These are phyloP conservation scores for Anaeromyces robustus DNA, from an alignment of 192 early-diverging fungal genomes.

Conservation along the genomic window DNA sequence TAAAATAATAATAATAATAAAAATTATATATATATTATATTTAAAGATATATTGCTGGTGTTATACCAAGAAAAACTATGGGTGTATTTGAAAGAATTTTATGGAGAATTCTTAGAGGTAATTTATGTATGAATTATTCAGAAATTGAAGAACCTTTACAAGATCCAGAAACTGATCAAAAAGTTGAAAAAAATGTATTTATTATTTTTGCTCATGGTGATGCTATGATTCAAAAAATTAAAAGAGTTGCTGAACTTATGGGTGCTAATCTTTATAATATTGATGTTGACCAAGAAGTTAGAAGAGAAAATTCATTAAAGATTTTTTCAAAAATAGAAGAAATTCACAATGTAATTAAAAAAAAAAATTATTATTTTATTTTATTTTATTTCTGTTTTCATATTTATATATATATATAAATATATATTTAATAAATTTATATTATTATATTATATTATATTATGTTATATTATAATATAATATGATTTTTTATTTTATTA, in stretches of 20 bases:
- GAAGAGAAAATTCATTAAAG: constrained; percentile 64
- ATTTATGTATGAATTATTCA: constrained; percentile 87
- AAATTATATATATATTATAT: not conserved
- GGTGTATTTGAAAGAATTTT: constrained; percentile 88
- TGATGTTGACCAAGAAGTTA: constrained; percentile 65
- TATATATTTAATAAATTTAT: too few species aligned
- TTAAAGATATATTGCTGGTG: constrained; percentile 69
- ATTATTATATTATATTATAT: too few species aligned
- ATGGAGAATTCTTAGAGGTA: constrained; percentile 92
- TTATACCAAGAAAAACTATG: constrained; percentile 69
- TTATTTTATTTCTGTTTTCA: too few species aligned
- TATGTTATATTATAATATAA: too few species aligned
- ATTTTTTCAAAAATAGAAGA: constrained; percentile 79
- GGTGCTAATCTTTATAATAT: constrained; percentile 90
- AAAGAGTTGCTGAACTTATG: constrained; percentile 84
- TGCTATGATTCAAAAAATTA: constrained; percentile 75
- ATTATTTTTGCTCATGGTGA: constrained; percentile 96
- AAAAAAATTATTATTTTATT: too few species aligned
- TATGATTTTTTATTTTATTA: too few species aligned
- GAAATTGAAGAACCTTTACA: constrained; percentile 89
- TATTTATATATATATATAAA: too few species aligned
- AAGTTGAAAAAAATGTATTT: constrained; percentile 91
- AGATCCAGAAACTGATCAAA: constrained; percentile 77
- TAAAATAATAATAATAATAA: not conserved
- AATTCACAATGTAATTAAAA: not conserved